These are phyloP conservation scores for Coniochaeta sp. DNA, from an alignment of 2,329 filamentous ascomycete genomes.

Conservation along the genomic window DNA sequence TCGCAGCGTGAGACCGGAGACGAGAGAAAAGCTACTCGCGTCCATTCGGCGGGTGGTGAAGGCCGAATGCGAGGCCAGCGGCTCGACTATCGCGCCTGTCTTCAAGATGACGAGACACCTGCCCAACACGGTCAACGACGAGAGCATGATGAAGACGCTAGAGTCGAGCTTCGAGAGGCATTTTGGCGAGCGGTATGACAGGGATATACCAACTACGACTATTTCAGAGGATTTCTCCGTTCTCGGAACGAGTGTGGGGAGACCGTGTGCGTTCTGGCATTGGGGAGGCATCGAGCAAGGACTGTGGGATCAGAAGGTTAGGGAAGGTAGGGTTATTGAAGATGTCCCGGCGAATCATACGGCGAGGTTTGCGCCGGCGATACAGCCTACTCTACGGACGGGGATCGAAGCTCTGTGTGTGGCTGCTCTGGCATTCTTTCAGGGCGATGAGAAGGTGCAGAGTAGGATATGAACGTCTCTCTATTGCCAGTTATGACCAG, in stretches of 20 bases:
- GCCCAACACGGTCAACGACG: constrained; percentile 46
- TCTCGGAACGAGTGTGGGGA: neutral
- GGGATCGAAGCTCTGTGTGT: constrained; percentile 8
- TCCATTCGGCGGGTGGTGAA: constrained; percentile 35
- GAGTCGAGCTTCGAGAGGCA: constrained; percentile 12
- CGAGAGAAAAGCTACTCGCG: constrained; percentile 23
- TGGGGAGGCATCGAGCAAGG: constrained; percentile 4
- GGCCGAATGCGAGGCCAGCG: constrained; percentile 44
- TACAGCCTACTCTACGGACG: constrained; percentile 9
- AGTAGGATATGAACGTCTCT: neutral
- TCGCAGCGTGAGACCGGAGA: constrained; percentile 22
- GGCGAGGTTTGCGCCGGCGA: constrained; percentile 9
- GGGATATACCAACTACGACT: neutral
- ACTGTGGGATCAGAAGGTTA: neutral
- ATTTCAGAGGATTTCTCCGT: constrained; percentile 2
- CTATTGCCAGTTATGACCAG: too few species aligned
- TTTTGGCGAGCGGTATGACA: neutral
- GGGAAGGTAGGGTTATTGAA: constrained; percentile 4
- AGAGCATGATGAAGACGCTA: constrained; percentile 28
- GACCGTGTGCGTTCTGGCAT: constrained; percentile 5
- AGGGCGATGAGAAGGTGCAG: neutral
- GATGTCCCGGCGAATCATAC: constrained; percentile 10
- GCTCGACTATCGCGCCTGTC: constrained; percentile 31
- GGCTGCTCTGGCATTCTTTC: constrained; percentile 7
- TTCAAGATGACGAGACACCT: constrained; percentile 32